Conservation (phyloP, 2,329 filamentous ascomycete species). For the Coleophoma cylindrospora region DNA sequence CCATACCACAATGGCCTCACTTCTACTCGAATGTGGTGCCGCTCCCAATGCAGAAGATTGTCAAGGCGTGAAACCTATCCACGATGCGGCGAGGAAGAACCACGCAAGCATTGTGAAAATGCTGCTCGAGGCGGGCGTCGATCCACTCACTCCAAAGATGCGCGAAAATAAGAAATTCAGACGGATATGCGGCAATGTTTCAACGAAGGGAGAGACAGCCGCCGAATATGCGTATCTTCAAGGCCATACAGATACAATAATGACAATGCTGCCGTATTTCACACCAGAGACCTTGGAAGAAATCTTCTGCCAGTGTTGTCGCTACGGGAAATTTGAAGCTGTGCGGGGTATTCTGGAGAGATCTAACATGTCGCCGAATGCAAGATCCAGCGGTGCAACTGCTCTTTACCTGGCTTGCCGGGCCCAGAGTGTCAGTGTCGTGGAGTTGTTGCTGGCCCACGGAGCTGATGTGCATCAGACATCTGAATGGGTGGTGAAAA, state of each 20-base stretch:
- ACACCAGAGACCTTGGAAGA: slow-evolving; percentile 9
- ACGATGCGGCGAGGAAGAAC: slow-evolving; percentile 28
- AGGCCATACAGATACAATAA: slow-evolving; percentile 17
- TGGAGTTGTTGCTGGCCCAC: slow-evolving; percentile 3
- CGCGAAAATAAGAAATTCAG: slow-evolving; percentile 6
- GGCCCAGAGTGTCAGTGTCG: slow-evolving; percentile 4
- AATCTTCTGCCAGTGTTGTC: slow-evolving; percentile 9
- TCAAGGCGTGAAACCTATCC: slow-evolving; percentile 28
- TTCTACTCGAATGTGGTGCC: not conserved
- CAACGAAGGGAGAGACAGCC: slow-evolving; percentile 19
- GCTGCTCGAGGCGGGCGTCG: slow-evolving; percentile 30
- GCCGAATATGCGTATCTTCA: slow-evolving; percentile 26
- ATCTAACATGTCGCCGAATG: slow-evolving; percentile 7
- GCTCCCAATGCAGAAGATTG: slow-evolving; percentile 13
- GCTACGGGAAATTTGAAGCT: slow-evolving; percentile 9
- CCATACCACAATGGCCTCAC: not conserved
- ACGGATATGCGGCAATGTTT: slow-evolving; percentile 5
- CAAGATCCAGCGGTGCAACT: slow-evolving; percentile 6
- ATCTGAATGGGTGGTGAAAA: slow-evolving; percentile 5
- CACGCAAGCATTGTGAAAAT: slow-evolving; percentile 21
- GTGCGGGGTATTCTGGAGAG: slow-evolving; percentile 6
- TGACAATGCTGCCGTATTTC: slow-evolving; percentile 8
- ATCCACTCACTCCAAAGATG: slow-evolving; percentile 25
- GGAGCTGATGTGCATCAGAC: slow-evolving; percentile 6
- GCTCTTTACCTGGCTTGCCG: slow-evolving; percentile 10